Conservation (phyloP, 208 protist species). For the Acanthamoeba castellanii region DNA sequence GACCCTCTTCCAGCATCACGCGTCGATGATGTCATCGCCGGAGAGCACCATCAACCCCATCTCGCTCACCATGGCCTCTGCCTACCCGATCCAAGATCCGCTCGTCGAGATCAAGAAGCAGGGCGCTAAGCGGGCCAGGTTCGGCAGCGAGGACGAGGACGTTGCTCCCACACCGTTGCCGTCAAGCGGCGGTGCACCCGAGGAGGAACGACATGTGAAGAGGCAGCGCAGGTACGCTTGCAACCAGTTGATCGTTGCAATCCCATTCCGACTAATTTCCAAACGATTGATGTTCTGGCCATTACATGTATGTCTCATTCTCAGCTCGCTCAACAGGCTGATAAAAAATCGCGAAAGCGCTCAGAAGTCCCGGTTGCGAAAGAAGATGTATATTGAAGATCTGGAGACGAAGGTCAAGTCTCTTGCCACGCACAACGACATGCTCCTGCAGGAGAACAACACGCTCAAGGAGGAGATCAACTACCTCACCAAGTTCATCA, state of each 20-base stretch:
- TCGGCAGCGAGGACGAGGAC: neutral
- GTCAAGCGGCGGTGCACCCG: neutral
- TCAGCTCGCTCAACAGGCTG: slow-evolving; percentile 72
- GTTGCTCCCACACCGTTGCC: neutral
- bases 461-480: slow-evolving; percentile 80
- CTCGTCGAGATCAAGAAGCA: neutral
- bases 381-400: slow-evolving; percentile 87
- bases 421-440: slow-evolving; percentile 63
- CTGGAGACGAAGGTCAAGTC: slow-evolving; percentile 82
- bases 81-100: neutral
- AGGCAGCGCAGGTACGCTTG: slow-evolving; percentile 32
- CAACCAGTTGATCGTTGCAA: neutral
- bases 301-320: neutral
- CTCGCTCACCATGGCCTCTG: neutral
- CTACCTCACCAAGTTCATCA: slow-evolving; percentile 78
- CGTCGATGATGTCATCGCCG: neutral
- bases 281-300: neutral
- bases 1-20: neutral
- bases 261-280: slow-evolving; percentile 1
- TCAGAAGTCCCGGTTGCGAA: slow-evolving; percentile 86
- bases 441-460: slow-evolving; percentile 76
- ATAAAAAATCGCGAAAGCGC: slow-evolving; percentile 88
- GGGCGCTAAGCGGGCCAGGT: neutral
- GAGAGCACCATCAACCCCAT: neutral
- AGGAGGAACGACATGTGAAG: slow-evolving; percentile 19